Evolutionary conservation across 75 land plant species (phyloP).

Genomic region (Pseudotsuga menziesii): DNA sequence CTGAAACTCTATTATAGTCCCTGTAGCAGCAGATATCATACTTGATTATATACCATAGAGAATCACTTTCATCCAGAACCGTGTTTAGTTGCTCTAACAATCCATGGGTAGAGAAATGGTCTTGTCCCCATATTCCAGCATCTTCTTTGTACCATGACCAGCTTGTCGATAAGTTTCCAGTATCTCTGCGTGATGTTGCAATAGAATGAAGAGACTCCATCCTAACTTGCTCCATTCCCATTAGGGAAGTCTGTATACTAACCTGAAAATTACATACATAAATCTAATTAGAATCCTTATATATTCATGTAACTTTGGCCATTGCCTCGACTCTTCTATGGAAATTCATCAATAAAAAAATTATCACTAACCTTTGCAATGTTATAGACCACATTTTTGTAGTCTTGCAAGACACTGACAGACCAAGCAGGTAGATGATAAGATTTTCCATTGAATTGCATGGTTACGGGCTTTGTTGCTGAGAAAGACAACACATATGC

Average conservation of each 20-base stretch:
- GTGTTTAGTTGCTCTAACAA: constrained; percentile 62
- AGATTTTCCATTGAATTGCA: constrained; percentile 24
- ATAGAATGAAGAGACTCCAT: neutral
- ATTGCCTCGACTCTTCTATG: no score
- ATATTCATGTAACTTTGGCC: neutral
- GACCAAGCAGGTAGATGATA: constrained; percentile 40
- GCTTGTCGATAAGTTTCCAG: neutral
- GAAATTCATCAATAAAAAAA: neutral
- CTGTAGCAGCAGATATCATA: no score
- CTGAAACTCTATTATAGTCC: no score
- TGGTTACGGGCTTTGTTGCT: constrained; percentile 20
- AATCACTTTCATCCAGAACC: constrained; percentile 67
- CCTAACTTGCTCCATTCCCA: constrained; percentile 5
- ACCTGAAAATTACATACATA: constrained; percentile 8
- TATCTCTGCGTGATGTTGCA: neutral
- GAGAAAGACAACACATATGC: constrained; percentile 31
- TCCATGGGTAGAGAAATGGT: constrained; percentile 13
- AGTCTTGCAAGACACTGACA: constrained; percentile 42
- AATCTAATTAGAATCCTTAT: neutral
- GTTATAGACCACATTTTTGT: constrained; percentile 32
- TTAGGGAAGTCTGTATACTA: constrained; percentile 18
- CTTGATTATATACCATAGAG: no score
- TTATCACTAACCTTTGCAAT: constrained; percentile 35
- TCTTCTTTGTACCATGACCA: constrained; percentile 18
- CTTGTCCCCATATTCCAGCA: constrained; percentile 18